Evolutionary conservation across 148 eudicot species (phyloP), one percentile per base, ranked within the genome.

Genomic region (Cornus suecica): DNA sequence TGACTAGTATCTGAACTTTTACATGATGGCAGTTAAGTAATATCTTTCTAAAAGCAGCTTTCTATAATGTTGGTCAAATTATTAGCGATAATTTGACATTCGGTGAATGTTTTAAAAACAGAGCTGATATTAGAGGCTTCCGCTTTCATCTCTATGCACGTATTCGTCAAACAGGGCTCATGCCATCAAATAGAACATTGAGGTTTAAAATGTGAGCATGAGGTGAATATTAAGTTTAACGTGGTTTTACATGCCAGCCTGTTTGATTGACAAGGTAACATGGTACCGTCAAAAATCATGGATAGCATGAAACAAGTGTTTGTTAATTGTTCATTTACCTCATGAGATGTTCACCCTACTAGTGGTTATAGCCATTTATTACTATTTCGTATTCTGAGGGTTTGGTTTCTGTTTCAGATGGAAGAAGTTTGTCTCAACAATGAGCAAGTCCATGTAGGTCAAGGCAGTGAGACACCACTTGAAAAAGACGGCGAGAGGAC

Each of bases 401-500:
- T 2, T 27, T 72, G 56, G 18, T 65, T 25, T 31, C 8, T 48
- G 15, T 23, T 65, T 65, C 70, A 79, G 84, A 86, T 88, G 92
- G 90, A 87, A 83, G 85, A 86, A 78, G 78, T 42, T 25, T 86
- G 87, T 67, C 58, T 78, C 76, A 68, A 74, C 65, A 66, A 79
- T 56, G 82, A 77, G 78, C 79, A 74, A 66, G 58, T 54, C 65
- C 77, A 68, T 69, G 77, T 60, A 64, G 75, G 31, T 69, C 75
- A 86, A 65, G 75, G 76, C 58, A 56, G 58, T 66, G 79, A 74
- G 66, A 71, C 70, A 72, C 22, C 72, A 34, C 76, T 68, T 24
- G 80, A 71, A 65, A 77, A 66, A 74, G 83, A 70, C 8, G 75
- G 77, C 62, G 86, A 76, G 41, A 80, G 77, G 64, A 71, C 69